Evolutionary conservation across 2,329 filamentous ascomycete genomes (phyloP).

Genomic region (Mycocentrospora acerina): DNA sequence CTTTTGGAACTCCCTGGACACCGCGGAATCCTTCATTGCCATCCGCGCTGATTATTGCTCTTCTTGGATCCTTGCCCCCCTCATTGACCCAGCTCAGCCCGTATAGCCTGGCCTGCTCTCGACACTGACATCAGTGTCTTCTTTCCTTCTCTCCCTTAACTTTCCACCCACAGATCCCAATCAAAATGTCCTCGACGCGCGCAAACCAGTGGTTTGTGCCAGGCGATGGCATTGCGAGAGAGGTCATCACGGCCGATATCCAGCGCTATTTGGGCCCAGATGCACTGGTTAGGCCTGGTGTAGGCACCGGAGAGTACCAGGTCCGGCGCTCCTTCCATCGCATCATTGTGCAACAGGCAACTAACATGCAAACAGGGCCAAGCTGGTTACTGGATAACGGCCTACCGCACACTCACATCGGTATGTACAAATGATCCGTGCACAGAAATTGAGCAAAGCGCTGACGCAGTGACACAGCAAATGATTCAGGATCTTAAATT

Average conservation of each 20-base stretch:
- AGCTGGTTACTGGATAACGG: slow-evolving; percentile 54
- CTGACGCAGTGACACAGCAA: slow-evolving; percentile 38
- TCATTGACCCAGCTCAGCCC: slow-evolving; percentile 32
- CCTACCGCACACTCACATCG: slow-evolving; percentile 53
- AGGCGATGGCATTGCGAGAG: slow-evolving; percentile 52
- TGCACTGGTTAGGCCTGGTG: slow-evolving; percentile 52
- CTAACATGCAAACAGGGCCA: slow-evolving; percentile 40
- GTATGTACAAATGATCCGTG: slow-evolving; percentile 34
- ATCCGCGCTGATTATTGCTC: slow-evolving; percentile 26
- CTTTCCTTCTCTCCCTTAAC: slow-evolving; percentile 33
- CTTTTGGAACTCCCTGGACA: slow-evolving; percentile 31
- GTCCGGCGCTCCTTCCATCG: slow-evolving; percentile 34
- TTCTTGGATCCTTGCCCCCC: slow-evolving; percentile 35
- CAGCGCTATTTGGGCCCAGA: slow-evolving; percentile 54
- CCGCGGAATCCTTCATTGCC: slow-evolving; percentile 25
- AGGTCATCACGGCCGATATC: slow-evolving; percentile 56
- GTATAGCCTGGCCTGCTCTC: slow-evolving; percentile 36
- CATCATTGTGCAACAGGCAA: slow-evolving; percentile 5
- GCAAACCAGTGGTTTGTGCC: slow-evolving; percentile 53
- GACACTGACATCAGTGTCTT: slow-evolving; percentile 41
- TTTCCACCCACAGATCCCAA: slow-evolving; percentile 16
- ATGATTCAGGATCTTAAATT: slow-evolving; percentile 53
- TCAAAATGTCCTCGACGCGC: slow-evolving; percentile 31
- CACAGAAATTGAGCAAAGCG: not conserved
- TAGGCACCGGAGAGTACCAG: slow-evolving; percentile 48